Evolutionary conservation across 2,329 filamentous ascomycete genomes (phyloP).

Genomic region (Apiospora aurea): DNA sequence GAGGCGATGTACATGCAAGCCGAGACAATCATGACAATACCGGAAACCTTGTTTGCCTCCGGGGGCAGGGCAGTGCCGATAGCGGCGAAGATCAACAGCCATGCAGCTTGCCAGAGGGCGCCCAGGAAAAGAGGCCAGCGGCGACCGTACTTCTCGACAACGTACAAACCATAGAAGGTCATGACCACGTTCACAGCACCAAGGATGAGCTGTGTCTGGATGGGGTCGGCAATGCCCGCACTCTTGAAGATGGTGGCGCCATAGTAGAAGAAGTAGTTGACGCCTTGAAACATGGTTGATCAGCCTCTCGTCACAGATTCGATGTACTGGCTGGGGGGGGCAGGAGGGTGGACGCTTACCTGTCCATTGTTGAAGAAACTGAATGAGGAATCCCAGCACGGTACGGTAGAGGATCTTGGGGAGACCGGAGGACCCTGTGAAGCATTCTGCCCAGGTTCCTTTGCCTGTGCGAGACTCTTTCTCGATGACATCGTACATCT

Average conservation of each 20-base stretch:
- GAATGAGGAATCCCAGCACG: conserved; percentile 66
- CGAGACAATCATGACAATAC: conserved; percentile 74
- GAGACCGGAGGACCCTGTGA: conserved; percentile 56
- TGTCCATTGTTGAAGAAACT: conserved; percentile 73
- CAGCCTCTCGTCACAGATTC: not conserved
- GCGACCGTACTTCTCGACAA: conserved; percentile 74
- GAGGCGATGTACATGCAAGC: conserved; percentile 78
- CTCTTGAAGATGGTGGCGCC: conserved; percentile 72
- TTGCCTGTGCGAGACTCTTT: conserved; percentile 53
- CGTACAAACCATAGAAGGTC: conserved; percentile 71
- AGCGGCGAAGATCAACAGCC: conserved; percentile 69
- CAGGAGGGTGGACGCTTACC: conserved; percentile 40
- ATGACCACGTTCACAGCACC: conserved; percentile 71
- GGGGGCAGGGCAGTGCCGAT: conserved; percentile 58
- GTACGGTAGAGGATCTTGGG: conserved; percentile 71
- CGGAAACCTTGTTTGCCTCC: conserved; percentile 53
- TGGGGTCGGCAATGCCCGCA: conserved; percentile 71
- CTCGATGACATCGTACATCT: conserved; percentile 57
- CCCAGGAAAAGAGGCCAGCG: conserved; percentile 71
- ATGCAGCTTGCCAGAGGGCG: conserved; percentile 71
- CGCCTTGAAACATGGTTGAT: conserved; percentile 38
- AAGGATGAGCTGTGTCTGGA: conserved; percentile 72
- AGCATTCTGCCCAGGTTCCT: conserved; percentile 65
- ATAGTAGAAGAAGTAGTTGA: conserved; percentile 71
- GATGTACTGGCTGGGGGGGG: not conserved